Evolutionary conservation across 1,284 basidiomycete species (phyloP).

Genomic region (Farysia itapuensis): DNA sequence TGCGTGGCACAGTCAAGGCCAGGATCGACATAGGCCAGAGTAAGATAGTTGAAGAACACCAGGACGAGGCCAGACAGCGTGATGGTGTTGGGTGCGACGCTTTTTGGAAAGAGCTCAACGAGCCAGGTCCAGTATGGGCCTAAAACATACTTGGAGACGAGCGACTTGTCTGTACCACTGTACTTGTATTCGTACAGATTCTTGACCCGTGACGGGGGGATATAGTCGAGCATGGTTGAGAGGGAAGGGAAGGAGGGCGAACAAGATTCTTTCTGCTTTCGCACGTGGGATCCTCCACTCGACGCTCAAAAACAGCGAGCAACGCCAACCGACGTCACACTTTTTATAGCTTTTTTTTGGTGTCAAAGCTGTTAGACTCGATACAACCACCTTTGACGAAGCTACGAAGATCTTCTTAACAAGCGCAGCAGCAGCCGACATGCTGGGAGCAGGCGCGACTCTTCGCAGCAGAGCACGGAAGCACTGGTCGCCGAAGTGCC

Average conservation of each 20-base stretch:
- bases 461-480: too few species aligned
- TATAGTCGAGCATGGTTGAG: slow-evolving; percentile 53
- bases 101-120: slow-evolving; percentile 83
- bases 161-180: slow-evolving; percentile 65
- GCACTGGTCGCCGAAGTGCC: background rate
- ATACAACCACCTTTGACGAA: too few species aligned
- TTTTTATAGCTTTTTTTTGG: too few species aligned
- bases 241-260: too few species aligned
- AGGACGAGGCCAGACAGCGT: slow-evolving; percentile 72
- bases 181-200: slow-evolving; percentile 67
- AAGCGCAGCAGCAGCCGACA: too few species aligned
- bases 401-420: too few species aligned
- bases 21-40: slow-evolving; percentile 65
- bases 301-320: too few species aligned
- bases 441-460: too few species aligned
- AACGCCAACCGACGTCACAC: too few species aligned
- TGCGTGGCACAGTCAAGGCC: slow-evolving; percentile 43
- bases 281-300: too few species aligned
- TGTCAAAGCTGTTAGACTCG: too few species aligned
- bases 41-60: slow-evolving; percentile 80
- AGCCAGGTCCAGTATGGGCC: slow-evolving; percentile 94
- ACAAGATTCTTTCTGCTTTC: too few species aligned
- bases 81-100: slow-evolving; percentile 78
- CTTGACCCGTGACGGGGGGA: slow-evolving; percentile 61
- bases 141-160: slow-evolving; percentile 74